Evolutionary conservation across 352 stramenopile species (phyloP).

Genomic region (Phytophthora uliginosa): DNA sequence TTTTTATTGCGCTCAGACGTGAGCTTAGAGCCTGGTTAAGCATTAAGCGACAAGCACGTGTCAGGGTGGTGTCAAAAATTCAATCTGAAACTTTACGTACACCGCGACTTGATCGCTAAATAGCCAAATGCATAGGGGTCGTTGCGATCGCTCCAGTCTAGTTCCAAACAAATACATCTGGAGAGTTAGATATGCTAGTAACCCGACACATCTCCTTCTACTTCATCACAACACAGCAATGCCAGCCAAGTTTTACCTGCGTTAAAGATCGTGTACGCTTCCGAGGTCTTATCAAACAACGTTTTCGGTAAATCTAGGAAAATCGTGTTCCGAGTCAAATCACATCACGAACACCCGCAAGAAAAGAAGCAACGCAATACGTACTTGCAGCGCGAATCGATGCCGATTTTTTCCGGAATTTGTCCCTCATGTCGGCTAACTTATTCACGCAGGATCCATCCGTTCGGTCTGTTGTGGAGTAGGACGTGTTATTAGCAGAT

Average conservation of each 20-base stretch:
- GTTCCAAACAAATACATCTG: conserved; percentile 1
- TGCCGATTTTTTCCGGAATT: conserved; percentile 52
- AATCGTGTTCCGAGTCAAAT: conserved; percentile 15
- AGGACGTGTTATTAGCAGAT: conserved; percentile 14
- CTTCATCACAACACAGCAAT: not conserved
- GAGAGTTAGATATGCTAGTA: not conserved
- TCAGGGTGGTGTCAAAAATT: conserved; percentile 14
- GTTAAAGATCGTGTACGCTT: conserved; percentile 78
- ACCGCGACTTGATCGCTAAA: conserved; percentile 51
- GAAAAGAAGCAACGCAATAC: conserved; percentile 12
- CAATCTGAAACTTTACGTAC: conserved; percentile 33
- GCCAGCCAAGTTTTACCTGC: conserved; percentile 40
- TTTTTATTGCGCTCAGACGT: conserved; percentile 32
- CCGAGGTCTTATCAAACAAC: conserved; percentile 49
- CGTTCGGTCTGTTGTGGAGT: conserved; percentile 47
- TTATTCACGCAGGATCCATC: conserved; percentile 69
- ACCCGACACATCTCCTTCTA: not conserved
- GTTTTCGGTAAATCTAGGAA: not conserved
- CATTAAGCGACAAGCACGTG: not conserved
- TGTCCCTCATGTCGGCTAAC: conserved; percentile 62
- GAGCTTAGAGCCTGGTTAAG: conserved; percentile 23
- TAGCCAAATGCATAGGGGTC: conserved; percentile 68
- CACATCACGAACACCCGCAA: conserved; percentile 2
- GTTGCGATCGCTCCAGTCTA: conserved; percentile 66
- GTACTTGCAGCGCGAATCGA: conserved; percentile 59